A percentile compares a stretch with the other conserved stretches of the same genome.
Evolutionary conservation across 495 filamentous ascomycete genomes (phyloP).

Genomic region (Amorphotheca resinae): DNA sequence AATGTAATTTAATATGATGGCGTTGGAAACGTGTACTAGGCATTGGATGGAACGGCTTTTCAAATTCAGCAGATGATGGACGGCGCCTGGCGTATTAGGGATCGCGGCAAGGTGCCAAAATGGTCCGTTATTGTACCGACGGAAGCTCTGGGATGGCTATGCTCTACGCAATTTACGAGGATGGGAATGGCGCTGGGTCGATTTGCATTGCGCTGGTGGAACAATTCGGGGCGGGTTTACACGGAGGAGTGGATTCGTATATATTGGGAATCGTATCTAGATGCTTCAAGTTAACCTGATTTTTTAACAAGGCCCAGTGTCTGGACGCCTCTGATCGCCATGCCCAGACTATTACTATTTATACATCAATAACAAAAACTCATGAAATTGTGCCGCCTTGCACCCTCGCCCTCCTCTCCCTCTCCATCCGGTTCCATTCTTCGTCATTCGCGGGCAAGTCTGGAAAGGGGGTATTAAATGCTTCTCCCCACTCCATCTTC

Average conservation of each 20-base stretch:
- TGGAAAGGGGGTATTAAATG: slow-evolving; percentile 22
- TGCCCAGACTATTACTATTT: neutral
- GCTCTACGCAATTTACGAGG: neutral
- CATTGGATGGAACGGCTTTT: neutral
- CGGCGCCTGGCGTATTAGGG: neutral
- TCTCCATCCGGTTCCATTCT: slow-evolving; percentile 47
- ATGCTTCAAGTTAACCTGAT: no score
- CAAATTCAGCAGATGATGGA: neutral
- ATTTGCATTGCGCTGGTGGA: neutral
- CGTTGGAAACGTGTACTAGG: neutral
- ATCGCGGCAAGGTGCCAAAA: neutral
- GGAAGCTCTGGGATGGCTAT: neutral
- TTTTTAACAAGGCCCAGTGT: no score
- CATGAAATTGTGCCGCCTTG: neutral
- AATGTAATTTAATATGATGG: slow-evolving; percentile 1
- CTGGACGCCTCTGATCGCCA: no score
- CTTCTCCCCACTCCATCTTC: slow-evolving; percentile 30
- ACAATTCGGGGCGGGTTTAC: neutral
- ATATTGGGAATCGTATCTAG: neutral
- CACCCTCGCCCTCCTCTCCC: slow-evolving; percentile 24
- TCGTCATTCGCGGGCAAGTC: slow-evolving; percentile 38
- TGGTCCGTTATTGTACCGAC: neutral
- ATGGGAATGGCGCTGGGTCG: neutral
- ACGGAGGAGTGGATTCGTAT: neutral
- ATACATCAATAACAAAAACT: neutral